These are phyloP conservation scores for Rhodamnia argentea DNA, from an alignment of 345 rosid species.

Conservation along the genomic window DNA sequence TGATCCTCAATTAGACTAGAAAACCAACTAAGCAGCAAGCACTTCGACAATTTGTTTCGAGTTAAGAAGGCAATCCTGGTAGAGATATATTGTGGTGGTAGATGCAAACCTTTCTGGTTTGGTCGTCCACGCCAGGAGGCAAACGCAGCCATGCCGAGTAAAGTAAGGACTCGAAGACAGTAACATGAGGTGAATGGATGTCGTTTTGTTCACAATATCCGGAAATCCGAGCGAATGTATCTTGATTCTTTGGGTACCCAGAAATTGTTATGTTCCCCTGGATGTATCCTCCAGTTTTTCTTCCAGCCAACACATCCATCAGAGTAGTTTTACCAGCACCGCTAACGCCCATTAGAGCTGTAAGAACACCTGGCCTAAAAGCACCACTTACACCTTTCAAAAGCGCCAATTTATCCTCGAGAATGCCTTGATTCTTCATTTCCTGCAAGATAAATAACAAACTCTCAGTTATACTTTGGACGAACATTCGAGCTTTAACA, in stretches of 20 bases:
- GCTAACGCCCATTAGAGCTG: constrained; percentile 57
- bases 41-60: not conserved
- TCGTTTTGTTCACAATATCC: constrained; percentile 55
- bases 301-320: constrained; percentile 50
- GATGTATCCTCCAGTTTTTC: constrained; percentile 44
- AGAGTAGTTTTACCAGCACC: constrained; percentile 57
- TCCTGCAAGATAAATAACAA: constrained; percentile 12
- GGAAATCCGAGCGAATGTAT: constrained; percentile 44
- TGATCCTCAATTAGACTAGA: not conserved
- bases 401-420: constrained; percentile 31
- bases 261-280: constrained; percentile 30
- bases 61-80: not conserved
- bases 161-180: constrained; percentile 38
- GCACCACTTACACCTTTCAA: constrained; percentile 45
- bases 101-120: constrained; percentile 27
- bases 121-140: constrained; percentile 18
- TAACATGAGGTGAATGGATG: constrained; percentile 45
- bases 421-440: constrained; percentile 36
- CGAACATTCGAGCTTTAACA: not conserved
- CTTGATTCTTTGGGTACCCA: constrained; percentile 50
- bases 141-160: constrained; percentile 53
- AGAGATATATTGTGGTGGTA: not conserved
- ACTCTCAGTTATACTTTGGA: not conserved
- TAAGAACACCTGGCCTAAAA: constrained; percentile 48
- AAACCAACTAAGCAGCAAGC: not conserved